Percentiles rank a stretch among this genome's conserved stretches.
Conservation (phyloP, 805 yeast species). For the Metschnikowia reukaufii region DNA sequence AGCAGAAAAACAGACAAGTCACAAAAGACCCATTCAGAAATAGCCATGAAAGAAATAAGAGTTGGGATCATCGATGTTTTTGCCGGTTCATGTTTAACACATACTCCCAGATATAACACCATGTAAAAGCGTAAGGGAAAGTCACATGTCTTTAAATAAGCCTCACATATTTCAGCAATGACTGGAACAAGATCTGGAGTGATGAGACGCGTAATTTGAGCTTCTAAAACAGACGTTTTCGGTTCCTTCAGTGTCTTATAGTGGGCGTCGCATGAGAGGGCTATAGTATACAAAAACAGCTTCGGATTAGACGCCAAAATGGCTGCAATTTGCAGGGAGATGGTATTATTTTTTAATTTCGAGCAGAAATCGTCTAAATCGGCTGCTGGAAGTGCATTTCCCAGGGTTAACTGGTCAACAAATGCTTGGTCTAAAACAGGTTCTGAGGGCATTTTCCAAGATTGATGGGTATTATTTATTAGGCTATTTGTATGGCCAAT, state of each 20-base stretch:
- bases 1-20: constrained; percentile 4
- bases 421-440: not conserved
- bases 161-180: not conserved
- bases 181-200: not conserved
- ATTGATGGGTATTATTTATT: too few species aligned
- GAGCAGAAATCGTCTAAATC: not conserved
- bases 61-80: constrained; percentile 1
- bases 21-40: not conserved
- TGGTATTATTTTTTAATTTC: not conserved
- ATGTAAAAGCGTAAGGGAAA: constrained; percentile 5
- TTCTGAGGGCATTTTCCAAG: not conserved
- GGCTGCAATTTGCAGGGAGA: not conserved
- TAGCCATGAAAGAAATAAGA: constrained; percentile 4
- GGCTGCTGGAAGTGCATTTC: not conserved
- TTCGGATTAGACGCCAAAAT: not conserved
- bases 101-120: constrained; percentile 6
- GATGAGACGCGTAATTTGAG: not conserved
- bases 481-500: too few species aligned
- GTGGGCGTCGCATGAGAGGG: not conserved
- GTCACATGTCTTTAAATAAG: not conserved
- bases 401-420: constrained; percentile 2
- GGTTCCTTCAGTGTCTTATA: not conserved
- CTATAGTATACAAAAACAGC: not conserved
- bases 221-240: not conserved
- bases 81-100: not conserved